Conservation (phyloP, 371 early-diverging fungal species). For the Mucor plumbeus region DNA sequence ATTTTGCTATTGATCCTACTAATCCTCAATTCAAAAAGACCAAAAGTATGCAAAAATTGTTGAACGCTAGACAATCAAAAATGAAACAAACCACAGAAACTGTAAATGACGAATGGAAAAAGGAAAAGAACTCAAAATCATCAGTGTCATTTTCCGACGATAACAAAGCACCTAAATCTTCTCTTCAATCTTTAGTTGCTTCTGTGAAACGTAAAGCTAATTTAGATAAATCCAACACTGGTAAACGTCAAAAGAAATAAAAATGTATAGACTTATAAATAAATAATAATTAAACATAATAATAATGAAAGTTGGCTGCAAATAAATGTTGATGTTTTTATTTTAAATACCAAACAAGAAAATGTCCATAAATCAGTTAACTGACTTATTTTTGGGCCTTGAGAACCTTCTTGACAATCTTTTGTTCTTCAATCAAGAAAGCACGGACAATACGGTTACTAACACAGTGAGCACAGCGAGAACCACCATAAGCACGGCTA, state of each 20-base stretch:
- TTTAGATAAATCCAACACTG: constrained; percentile 39
- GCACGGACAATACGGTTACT: constrained; percentile 96
- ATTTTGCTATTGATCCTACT: constrained; percentile 95
- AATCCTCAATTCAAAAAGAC: constrained; percentile 96
- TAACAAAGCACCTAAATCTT: constrained; percentile 34
- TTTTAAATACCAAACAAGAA: background rate
- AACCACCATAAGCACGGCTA: constrained; percentile 97
- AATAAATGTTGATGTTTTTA: background rate
- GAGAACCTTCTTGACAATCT: constrained; percentile 98
- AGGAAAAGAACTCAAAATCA: constrained; percentile 26
- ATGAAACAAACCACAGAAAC: constrained; percentile 24
- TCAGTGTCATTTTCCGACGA: background rate
- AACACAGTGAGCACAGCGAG: constrained; percentile 93
- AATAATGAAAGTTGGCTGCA: background rate
- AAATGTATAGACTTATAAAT: background rate
- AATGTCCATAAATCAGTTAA: background rate
- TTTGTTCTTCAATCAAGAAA: constrained; percentile 99
- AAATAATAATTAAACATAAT: background rate
- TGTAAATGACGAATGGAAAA: constrained; percentile 47
- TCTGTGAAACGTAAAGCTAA: constrained; percentile 67
- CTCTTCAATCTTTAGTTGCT: constrained; percentile 56
- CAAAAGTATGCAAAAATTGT: constrained; percentile 82
- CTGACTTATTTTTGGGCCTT: constrained; percentile 69
- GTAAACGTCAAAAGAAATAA: constrained; percentile 52
- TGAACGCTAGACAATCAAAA: constrained; percentile 74